A percentile compares a stretch with the other conserved stretches of the same genome.
phyloP scores from a whole-genome alignment of 2,329 filamentous ascomycete genomes.

The Plectosphaerella cucumerina region DNA sequence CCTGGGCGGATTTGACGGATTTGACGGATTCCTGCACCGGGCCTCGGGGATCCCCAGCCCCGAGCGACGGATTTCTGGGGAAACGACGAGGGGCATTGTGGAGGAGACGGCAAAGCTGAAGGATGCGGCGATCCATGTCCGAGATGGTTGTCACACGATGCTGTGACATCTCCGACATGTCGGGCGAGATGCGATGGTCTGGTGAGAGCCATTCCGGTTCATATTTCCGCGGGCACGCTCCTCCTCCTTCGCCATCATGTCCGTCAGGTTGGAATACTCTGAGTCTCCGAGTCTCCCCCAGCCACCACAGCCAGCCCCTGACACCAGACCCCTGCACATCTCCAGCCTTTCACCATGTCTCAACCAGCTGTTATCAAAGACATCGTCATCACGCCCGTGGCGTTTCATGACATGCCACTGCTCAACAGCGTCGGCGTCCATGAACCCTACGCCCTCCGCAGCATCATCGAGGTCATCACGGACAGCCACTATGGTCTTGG shows the following conservation, averaged over 20 bases:
- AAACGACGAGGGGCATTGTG: too few relatives aligned
- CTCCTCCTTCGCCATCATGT: too few relatives aligned
- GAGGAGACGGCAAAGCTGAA: too few relatives aligned
- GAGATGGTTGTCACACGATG: too few relatives aligned
- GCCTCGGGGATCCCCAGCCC: too few relatives aligned
- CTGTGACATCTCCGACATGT: too few relatives aligned
- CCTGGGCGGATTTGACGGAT: slow-evolving; percentile 1
- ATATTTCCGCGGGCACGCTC: too few relatives aligned
- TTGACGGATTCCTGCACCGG: not conserved
- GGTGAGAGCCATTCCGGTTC: too few relatives aligned
- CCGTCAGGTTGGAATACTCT: not conserved
- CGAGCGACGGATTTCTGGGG: too few relatives aligned
- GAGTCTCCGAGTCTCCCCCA: not conserved
- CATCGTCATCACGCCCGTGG: slow-evolving; percentile 36
- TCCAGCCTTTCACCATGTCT: slow-evolving; percentile 18
- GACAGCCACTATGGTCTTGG: slow-evolving; percentile 30
- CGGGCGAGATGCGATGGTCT: too few relatives aligned
- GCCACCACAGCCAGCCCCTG: not conserved
- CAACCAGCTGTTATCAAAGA: slow-evolving; percentile 25
- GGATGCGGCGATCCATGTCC: too few relatives aligned
- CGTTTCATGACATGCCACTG: slow-evolving; percentile 39
- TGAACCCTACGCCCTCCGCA: slow-evolving; percentile 36
- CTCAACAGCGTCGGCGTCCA: slow-evolving; percentile 39
- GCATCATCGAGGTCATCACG: slow-evolving; percentile 33
- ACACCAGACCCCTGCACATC: not conserved